These are phyloP conservation scores for Neurospora tetraspora DNA, from an alignment of 495 filamentous ascomycete species.

Conservation along the genomic window DNA sequence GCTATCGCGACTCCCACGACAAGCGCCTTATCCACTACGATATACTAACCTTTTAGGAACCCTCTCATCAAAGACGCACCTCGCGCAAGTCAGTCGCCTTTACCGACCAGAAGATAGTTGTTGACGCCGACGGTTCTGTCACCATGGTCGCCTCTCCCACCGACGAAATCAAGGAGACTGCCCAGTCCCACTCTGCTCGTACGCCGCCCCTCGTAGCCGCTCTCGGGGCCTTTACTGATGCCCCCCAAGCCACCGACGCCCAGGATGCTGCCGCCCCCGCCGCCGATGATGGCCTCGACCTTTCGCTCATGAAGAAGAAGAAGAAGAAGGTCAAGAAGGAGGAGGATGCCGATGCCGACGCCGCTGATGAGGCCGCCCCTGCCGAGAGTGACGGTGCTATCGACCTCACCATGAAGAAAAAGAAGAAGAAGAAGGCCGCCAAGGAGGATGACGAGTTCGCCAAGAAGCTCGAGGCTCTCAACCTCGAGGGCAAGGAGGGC, in stretches of 20 bases:
- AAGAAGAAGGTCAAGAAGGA: slow-evolving; percentile 74
- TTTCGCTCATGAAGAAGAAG: slow-evolving; percentile 49
- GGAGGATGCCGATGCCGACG: slow-evolving; percentile 49
- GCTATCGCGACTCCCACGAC: slow-evolving; percentile 1
- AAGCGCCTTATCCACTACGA: not conserved
- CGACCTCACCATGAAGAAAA: slow-evolving; percentile 79
- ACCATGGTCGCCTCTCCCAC: slow-evolving; percentile 52
- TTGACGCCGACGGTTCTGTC: slow-evolving; percentile 75
- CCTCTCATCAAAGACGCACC: slow-evolving; percentile 42
- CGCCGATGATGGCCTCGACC: slow-evolving; percentile 33
- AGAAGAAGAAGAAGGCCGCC: slow-evolving; percentile 85
- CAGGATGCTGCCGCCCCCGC: slow-evolving; percentile 41
- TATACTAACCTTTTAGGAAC: slow-evolving; percentile 26
- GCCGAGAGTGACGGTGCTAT: slow-evolving; percentile 20
- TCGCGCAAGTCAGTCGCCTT: slow-evolving; percentile 84
- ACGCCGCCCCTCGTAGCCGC: slow-evolving; percentile 43
- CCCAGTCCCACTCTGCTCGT: slow-evolving; percentile 58
- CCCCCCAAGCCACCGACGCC: slow-evolving; percentile 40
- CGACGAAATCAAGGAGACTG: slow-evolving; percentile 57
- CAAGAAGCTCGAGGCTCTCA: slow-evolving; percentile 53
- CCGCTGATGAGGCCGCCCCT: slow-evolving; percentile 30
- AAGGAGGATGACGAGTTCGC: slow-evolving; percentile 52
- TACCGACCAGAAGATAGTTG: slow-evolving; percentile 70
- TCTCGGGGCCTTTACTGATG: slow-evolving; percentile 40
- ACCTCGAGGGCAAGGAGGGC: slow-evolving; percentile 67